These are phyloP conservation scores for Arxiozyma telluris DNA, from an alignment of 1,139 yeast species.

Conservation along the genomic window DNA sequence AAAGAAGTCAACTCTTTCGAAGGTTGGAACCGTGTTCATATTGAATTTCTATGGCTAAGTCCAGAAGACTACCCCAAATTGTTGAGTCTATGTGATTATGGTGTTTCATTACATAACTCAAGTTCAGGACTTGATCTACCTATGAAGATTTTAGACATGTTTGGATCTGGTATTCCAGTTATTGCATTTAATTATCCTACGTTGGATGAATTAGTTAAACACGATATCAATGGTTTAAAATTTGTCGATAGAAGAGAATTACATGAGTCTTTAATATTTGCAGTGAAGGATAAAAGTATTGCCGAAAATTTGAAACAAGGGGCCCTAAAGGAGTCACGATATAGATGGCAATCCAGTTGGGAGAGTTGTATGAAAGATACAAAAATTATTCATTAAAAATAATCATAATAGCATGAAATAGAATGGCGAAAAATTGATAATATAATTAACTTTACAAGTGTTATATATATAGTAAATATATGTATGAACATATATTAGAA, in stretches of 20 bases:
- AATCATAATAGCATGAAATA: not conserved
- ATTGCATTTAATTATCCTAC: conserved; percentile 71
- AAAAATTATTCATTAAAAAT: conserved; percentile 15
- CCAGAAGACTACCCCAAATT: conserved; percentile 73
- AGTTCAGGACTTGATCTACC: conserved; percentile 93
- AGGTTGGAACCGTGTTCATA: conserved; percentile 40
- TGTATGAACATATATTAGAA: not conserved
- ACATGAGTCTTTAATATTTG: conserved; percentile 39
- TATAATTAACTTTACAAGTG: not conserved
- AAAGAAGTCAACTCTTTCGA: conserved; percentile 36
- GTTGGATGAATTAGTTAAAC: conserved; percentile 49
- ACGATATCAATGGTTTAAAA: conserved; percentile 39
- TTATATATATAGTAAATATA: not conserved
- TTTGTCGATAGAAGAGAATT: conserved; percentile 42
- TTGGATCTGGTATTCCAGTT: conserved; percentile 94
- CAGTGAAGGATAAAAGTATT: conserved; percentile 38
- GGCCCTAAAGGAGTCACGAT: conserved; percentile 57
- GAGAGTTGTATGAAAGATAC: conserved; percentile 22
- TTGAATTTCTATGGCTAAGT: conserved; percentile 68
- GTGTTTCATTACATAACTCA: conserved; percentile 82
- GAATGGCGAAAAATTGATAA: not conserved
- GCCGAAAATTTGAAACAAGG: conserved; percentile 45
- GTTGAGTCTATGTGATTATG: conserved; percentile 72
- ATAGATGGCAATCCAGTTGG: conserved; percentile 81
- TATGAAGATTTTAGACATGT: conserved; percentile 93